phyloP scores from a whole-genome alignment of 257 asterid genomes.

The Euphrasia confusa region DNA sequence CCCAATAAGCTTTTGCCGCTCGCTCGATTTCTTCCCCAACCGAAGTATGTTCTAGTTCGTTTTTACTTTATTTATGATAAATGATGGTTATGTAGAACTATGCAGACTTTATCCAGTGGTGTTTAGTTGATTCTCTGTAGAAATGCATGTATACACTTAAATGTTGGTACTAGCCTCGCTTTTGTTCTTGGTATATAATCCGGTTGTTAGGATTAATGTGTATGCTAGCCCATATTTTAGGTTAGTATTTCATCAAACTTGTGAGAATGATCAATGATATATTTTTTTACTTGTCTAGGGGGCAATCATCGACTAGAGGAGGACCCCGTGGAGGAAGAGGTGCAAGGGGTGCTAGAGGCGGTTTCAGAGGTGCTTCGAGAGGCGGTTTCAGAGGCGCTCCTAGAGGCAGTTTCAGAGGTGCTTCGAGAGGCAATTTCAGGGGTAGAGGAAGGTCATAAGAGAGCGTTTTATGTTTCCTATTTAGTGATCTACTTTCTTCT shows the following conservation, averaged over 20 bases:
- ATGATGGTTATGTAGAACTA: background rate
- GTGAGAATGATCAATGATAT: no score
- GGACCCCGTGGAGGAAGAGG: conserved; percentile 36
- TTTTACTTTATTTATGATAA: no score
- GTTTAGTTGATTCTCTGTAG: no score
- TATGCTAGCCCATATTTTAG: no score
- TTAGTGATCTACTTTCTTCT: no score
- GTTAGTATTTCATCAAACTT: no score
- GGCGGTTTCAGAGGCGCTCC: conserved; percentile 14
- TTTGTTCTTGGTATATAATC: no score
- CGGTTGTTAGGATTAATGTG: no score
- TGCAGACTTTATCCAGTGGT: no score
- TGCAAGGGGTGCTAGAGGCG: conserved; percentile 33
- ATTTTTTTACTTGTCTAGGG: conserved; percentile 34
- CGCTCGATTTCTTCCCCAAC: conserved; percentile 62
- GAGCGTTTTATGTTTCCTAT: no score
- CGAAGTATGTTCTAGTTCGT: conserved; percentile 35
- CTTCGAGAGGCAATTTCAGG: conserved; percentile 59
- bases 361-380: conserved; percentile 28
- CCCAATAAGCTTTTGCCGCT: conserved; percentile 80
- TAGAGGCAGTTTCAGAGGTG: conserved; percentile 37
- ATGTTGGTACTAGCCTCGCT: no score
- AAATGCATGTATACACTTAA: no score
- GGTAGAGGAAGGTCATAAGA: conserved; percentile 45
- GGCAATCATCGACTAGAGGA: conserved; percentile 39